Evolutionary conservation across 129 eudicot species (phyloP), one percentile per base, ranked within the genome.

Genomic region (Cynara cardunculus): DNA sequence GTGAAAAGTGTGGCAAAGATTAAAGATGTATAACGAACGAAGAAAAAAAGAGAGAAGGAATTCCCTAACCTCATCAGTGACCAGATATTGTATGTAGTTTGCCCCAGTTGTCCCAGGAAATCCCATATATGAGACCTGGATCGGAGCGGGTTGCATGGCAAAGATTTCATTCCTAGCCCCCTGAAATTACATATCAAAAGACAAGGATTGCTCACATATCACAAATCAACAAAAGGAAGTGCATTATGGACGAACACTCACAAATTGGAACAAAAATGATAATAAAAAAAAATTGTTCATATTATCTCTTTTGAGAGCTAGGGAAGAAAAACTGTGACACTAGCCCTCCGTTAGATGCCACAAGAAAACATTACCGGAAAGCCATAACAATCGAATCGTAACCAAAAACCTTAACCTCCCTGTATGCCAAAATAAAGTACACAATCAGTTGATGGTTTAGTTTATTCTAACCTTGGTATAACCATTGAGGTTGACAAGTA

Each of bases 71-170:
- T 95, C 97, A 87, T 95, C 99, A 11, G 97, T 89, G 53, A 95
- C 93, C 85, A 95, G 69, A 85, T 95, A 95, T 25, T 95, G 90
- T 71, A 95, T 95, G 87, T 95, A 95, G 84, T 64, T 77, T 16
- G 99, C 99, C 62, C 99, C 99, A 1, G 94, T 95, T 41, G 99
- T 95, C 73, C 97, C 97, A 25, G 99, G 99, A 74, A 95, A 95
- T 32, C 99, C 99, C 99, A 95, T 95, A 75, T 95, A 95, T 2
- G 97, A 95, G 27, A 95, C 97, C 83, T 95, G 99, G 68, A 95
- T 84, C 0, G 99, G 99, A 80, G 99, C 97, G 74, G 99, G 97
- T 76, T 95, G 94, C 97, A 95, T 87, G 27, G 99, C 97, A 89
- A 95, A 95, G 83, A 92, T 92, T 83, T 95, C 99, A 89, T 92